Conservation (phyloP, 345 rosid genomes). For the Ricinus communis region DNA sequence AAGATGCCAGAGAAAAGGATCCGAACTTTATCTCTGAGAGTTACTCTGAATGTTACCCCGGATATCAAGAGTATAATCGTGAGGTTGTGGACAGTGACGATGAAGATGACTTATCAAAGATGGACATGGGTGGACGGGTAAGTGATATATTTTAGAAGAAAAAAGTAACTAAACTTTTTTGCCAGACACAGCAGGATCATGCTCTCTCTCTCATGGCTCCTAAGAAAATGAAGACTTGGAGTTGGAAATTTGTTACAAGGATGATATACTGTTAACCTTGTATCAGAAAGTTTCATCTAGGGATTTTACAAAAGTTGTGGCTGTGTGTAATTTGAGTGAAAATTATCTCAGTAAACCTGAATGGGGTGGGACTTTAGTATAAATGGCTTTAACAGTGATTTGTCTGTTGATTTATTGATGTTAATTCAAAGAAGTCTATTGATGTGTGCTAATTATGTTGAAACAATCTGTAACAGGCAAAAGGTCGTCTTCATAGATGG, state of each 20-base stretch:
- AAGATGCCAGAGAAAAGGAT: conserved; percentile 90
- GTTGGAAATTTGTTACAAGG: no score
- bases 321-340: neutral
- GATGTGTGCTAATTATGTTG: conserved; percentile 6
- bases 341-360: neutral
- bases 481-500: conserved; percentile 96
- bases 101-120: conserved; percentile 88
- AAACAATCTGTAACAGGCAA: conserved; percentile 57
- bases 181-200: no score
- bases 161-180: neutral
- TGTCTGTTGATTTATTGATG: neutral
- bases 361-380: no score
- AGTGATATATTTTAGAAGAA: conserved; percentile 14
- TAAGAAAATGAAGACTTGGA: no score
- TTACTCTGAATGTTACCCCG: conserved; percentile 99
- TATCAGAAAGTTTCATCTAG: neutral
- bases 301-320: neutral
- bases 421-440: neutral
- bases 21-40: conserved; percentile 92
- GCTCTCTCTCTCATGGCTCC: no score
- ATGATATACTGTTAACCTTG: neutral
- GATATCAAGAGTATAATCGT: conserved; percentile 94
- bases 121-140: conserved; percentile 99
- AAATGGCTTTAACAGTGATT: neutral
- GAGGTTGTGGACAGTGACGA: conserved; percentile 93